phyloP scores from a whole-genome alignment of 2,329 filamentous ascomycete species.

The Aspergillus phoenicis region DNA sequence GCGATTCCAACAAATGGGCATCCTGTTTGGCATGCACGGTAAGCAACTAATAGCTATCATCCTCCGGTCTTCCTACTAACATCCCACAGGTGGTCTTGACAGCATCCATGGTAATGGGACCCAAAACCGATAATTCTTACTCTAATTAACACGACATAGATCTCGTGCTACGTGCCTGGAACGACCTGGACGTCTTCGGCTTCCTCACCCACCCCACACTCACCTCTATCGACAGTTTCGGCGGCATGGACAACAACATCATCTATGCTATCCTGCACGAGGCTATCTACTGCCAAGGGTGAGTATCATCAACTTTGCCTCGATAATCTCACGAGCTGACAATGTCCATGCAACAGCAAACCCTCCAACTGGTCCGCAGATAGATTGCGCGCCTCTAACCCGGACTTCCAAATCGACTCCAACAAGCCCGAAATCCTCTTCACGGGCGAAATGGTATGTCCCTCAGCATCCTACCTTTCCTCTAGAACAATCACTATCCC shows the following conservation, averaged over 20 bases:
- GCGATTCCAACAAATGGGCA: conserved; percentile 75
- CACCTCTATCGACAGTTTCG: conserved; percentile 65
- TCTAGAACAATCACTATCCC: background rate
- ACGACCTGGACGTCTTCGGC: conserved; percentile 76
- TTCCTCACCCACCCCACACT: conserved; percentile 74
- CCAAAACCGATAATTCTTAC: background rate
- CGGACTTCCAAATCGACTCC: conserved; percentile 51
- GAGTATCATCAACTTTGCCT: conserved; percentile 19
- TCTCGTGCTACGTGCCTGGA: conserved; percentile 68
- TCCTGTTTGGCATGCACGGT: conserved; percentile 76
- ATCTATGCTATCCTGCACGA: conserved; percentile 90
- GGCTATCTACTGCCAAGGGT: conserved; percentile 77
- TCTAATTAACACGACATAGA: conserved; percentile 39
- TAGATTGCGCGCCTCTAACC: conserved; percentile 39
- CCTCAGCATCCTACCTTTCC: background rate
- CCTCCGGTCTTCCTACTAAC: conserved; percentile 14
- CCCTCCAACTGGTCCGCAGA: conserved; percentile 75
- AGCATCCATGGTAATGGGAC: conserved; percentile 61
- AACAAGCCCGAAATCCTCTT: conserved; percentile 67
- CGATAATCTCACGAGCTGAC: background rate
- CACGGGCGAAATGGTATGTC: conserved; percentile 77
- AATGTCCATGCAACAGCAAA: conserved; percentile 38
- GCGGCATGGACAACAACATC: conserved; percentile 72
- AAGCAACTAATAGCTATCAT: conserved; percentile 17
- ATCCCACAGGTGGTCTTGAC: conserved; percentile 64